Conservation (phyloP, 1,284 basidiomycete species). For the Thelephora terrestris region DNA sequence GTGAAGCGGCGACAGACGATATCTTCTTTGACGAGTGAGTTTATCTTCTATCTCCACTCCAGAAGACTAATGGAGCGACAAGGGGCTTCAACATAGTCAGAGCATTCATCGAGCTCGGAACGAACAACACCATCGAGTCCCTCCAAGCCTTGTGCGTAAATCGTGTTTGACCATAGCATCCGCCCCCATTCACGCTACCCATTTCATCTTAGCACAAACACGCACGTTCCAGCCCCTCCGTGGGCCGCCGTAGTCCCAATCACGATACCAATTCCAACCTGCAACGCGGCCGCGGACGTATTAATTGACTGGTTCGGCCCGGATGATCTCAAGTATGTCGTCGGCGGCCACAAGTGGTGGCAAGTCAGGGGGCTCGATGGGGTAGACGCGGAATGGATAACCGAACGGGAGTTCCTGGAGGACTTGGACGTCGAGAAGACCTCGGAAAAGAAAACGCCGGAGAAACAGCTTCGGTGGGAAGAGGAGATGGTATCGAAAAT, state of each 20-base stretch:
- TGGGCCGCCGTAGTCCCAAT: slow-evolving; percentile 68
- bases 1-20: slow-evolving; percentile 41
- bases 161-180: too few species aligned
- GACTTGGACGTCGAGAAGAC: slow-evolving; percentile 22
- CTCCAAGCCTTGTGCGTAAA: slow-evolving; percentile 44
- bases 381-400: slow-evolving; percentile 76
- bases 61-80: neutral
- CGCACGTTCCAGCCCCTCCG: slow-evolving; percentile 67
- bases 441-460: slow-evolving; percentile 28
- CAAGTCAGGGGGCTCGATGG: slow-evolving; percentile 63
- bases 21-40: slow-evolving; percentile 54
- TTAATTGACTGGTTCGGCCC: slow-evolving; percentile 72
- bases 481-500: slow-evolving; percentile 24
- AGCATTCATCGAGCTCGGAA: slow-evolving; percentile 52
- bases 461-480: slow-evolving; percentile 22
- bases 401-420: slow-evolving; percentile 39
- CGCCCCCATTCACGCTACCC: neutral
- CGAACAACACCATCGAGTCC: slow-evolving; percentile 49
- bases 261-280: slow-evolving; percentile 50
- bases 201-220: slow-evolving; percentile 47
- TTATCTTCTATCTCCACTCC: neutral
- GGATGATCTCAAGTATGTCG: slow-evolving; percentile 58
- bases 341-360: slow-evolving; percentile 83
- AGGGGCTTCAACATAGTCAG: slow-evolving; percentile 62
- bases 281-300: slow-evolving; percentile 62